Evolutionary conservation across 148 eudicot species (phyloP), one percentile per base, ranked within the genome.

Genomic region (Euryodendron excelsum): DNA sequence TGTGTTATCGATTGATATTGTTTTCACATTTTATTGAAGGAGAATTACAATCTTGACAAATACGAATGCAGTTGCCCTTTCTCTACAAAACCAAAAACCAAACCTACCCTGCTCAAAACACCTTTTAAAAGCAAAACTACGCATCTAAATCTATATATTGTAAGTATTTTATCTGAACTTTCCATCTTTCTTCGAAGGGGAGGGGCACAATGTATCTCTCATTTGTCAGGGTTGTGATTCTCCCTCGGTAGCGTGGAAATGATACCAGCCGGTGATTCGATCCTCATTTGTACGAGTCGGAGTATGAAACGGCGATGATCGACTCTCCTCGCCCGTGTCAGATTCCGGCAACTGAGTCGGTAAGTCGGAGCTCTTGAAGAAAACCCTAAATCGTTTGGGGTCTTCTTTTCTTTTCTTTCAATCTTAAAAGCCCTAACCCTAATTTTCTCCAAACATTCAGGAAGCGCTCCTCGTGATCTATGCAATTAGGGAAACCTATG

Each of bases 141-240:
- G 25, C 75, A 14, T 70, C 0, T 25, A 9, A 41, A 41, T 41
- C 45, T 50, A 72, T 45, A 20, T 48, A 13, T 73, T 1, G 0
- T 33, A 62, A 5, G 1, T 31, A 30, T 28, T 62, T 28, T 30
- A 20, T 62, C 8, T 21, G 20, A 28, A 14, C 36, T 62, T 62
- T 62, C 37, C 37, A 31, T 31, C 5, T 31, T 55, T 7, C 9
- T 62, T 60, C 37, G 20, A 31, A 30, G 56, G 27, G 64, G 3
- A 37, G 34, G 27, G 6, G 25, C 28, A 34, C 44, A 12, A 3
- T 31, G 67, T 4, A 28, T 28, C 37, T 74, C 70, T 62, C 63
- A 31, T 84, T 84, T 80, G 84, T 80, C 86, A 80, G 86, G 86
- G 79, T 84, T 80, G 86, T 80, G 73, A 84, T 80, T 84, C 86